Evolutionary conservation across 768 basidiomycete genomes (phyloP).

Genomic region (Rhodotorula diobovata): DNA sequence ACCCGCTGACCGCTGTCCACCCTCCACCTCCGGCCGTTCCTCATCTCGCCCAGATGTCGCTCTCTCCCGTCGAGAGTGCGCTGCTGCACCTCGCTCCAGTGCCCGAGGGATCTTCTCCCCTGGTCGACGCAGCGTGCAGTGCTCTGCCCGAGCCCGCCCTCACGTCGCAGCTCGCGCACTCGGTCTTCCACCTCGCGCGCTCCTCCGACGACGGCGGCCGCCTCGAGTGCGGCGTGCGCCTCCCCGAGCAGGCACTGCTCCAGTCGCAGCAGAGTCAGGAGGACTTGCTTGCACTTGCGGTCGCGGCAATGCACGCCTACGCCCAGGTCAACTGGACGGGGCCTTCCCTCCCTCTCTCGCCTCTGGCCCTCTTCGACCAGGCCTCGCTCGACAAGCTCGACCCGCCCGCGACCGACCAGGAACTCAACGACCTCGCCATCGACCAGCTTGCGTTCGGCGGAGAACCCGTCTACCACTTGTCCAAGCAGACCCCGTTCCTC

Average conservation of each 20-base stretch:
- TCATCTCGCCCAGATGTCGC: no score
- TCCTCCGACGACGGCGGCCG: background rate
- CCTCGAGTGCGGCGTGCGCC: background rate
- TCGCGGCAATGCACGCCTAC: conserved; percentile 82
- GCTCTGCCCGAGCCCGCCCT: conserved; percentile 16
- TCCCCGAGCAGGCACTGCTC: background rate
- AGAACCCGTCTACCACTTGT: conserved; percentile 93
- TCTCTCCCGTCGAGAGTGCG: conserved; percentile 11
- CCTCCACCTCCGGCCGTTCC: no score
- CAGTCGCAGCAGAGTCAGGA: background rate
- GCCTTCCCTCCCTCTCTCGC: conserved; percentile 66
- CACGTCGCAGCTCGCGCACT: conserved; percentile 1
- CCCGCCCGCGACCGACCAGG: conserved; percentile 11
- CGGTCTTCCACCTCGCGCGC: conserved; percentile 6
- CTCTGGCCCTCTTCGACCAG: conserved; percentile 43
- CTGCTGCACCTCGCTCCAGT: conserved; percentile 16
- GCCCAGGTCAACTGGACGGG: conserved; percentile 96
- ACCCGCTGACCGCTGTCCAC: no score
- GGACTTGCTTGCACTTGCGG: conserved; percentile 57
- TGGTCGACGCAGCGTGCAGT: conserved; percentile 14
- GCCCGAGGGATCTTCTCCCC: background rate
- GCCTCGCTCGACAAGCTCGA: conserved; percentile 31
- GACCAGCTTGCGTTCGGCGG: conserved; percentile 75
- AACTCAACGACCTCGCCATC: conserved; percentile 63
- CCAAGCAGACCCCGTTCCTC: conserved; percentile 63